These are phyloP conservation scores for Ceratocystis papillata DNA, from an alignment of 2,329 filamentous ascomycete species.

Conservation along the genomic window DNA sequence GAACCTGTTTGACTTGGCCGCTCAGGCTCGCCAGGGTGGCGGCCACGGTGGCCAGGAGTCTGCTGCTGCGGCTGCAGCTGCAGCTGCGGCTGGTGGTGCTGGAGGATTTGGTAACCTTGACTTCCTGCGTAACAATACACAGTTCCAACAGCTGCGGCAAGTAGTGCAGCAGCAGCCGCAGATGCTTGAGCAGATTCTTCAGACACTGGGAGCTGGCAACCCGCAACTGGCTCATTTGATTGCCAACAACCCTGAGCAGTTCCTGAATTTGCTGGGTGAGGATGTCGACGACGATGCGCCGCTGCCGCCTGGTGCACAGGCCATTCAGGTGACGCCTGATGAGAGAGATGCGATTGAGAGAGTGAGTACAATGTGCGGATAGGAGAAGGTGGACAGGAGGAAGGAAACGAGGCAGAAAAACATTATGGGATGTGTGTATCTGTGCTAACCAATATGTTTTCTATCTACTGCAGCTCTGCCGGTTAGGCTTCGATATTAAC, in stretches of 20 bases:
- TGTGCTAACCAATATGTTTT: not conserved
- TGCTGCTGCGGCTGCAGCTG: slow-evolving; percentile 37
- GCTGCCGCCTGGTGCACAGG: slow-evolving; percentile 76
- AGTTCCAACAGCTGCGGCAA: slow-evolving; percentile 95
- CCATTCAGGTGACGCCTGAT: slow-evolving; percentile 86
- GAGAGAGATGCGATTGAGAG: slow-evolving; percentile 95
- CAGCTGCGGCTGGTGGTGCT: slow-evolving; percentile 40
- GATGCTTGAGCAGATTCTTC: slow-evolving; percentile 96
- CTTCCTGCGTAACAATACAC: slow-evolving; percentile 86
- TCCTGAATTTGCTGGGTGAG: slow-evolving; percentile 80
- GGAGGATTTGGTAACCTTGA: slow-evolving; percentile 68
- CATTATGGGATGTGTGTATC: not conserved
- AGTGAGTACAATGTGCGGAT: slow-evolving; percentile 39
- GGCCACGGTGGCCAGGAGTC: slow-evolving; percentile 33
- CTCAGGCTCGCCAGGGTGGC: slow-evolving; percentile 51
- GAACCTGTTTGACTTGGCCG: slow-evolving; percentile 88
- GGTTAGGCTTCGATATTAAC: slow-evolving; percentile 84
- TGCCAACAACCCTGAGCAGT: slow-evolving; percentile 82
- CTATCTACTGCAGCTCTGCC: slow-evolving; percentile 56
- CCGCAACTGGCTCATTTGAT: slow-evolving; percentile 90
- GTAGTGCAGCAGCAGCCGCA: slow-evolving; percentile 95
- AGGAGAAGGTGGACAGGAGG: slow-evolving; percentile 73
- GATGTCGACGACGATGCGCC: slow-evolving; percentile 74
- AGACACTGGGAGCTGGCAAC: slow-evolving; percentile 90
- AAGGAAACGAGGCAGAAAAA: slow-evolving; percentile 40